Evolutionary conservation across 139 green algal genomes (phyloP).

Genomic region (Spirogloea muscicola): DNA sequence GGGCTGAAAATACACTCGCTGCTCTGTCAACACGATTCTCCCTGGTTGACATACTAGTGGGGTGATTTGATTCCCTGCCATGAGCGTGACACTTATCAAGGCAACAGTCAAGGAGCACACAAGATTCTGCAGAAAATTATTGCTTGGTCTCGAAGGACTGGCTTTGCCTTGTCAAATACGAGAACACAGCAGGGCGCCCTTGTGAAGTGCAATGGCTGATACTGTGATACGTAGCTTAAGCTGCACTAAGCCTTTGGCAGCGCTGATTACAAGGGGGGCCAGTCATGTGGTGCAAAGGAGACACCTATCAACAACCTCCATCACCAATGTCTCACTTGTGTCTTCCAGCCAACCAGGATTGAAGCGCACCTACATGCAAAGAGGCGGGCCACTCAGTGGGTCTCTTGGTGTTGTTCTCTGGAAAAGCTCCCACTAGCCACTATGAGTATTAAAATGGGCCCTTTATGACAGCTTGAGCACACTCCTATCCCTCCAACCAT

Average conservation of each 20-base stretch:
- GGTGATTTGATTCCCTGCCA: conserved; percentile 37
- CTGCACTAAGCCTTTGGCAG: too few relatives aligned
- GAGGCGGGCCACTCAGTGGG: not conserved
- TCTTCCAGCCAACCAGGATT: conserved; percentile 10
- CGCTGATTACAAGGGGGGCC: not conserved
- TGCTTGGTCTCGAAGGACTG: too few relatives aligned
- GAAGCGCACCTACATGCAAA: conserved; percentile 1
- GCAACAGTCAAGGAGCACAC: not conserved
- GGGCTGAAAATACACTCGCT: conserved; percentile 51
- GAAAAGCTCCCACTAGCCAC: not conserved
- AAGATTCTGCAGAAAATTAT: too few relatives aligned
- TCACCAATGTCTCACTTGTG: not conserved
- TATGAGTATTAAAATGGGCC: conserved; percentile 16
- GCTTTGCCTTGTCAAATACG: too few relatives aligned
- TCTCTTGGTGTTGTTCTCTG: too few relatives aligned
- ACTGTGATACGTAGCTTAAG: too few relatives aligned
- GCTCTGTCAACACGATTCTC: conserved; percentile 34
- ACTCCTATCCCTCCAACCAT: too few relatives aligned
- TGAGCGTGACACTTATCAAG: conserved; percentile 4
- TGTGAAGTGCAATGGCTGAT: too few relatives aligned
- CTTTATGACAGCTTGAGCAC: too few relatives aligned
- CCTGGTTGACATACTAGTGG: conserved; percentile 54
- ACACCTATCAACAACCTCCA: conserved; percentile 13
- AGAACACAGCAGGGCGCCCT: too few relatives aligned
- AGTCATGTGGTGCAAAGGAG: too few relatives aligned